Base-by-base conservation (phyloP, 768 basidiomycete species). In the Daedaleopsis nitida region DNA sequence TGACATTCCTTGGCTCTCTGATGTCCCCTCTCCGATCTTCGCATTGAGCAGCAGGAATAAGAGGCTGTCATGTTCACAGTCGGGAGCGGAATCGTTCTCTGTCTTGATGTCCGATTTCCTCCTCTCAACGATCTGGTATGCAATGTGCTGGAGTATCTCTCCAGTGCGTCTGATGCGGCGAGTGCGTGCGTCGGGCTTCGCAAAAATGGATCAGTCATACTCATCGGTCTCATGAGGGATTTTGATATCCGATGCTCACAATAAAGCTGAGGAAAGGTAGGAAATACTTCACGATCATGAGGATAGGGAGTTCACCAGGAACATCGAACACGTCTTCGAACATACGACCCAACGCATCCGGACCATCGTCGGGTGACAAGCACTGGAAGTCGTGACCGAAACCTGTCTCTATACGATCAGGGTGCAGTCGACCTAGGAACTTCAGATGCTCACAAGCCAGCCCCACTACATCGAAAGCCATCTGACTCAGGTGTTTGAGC, bases 21-120 rank as follows among this genome's bases (percentile, higher is more conserved):
- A 81, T 5, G 86, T 68, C 66, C 90, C 85, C 0, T 79, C 81
- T 1, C 84, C 80, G 75, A 86, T 81, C 66, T 90, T 91, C 6
- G 88, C 87, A 59, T 79, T 78, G 38, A 90, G 74, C 3, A 90
- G 75, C 27, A 88, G 68, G 0, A 83, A 83, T 5, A 90, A 75
- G 2, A 91, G 70, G 72, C 89, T 87, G 16, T 83, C 78, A 16
- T 76, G 76, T 1, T 63, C 64, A 9, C 75, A 52, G 14, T 70
- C 68, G 73, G 76, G 69, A 10, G 76, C 74, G 34, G 69, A 70
- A 10, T 69, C 70, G 21, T 73, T 64, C 32, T 65, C 17, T 19
- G 9, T 66, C 11, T 64, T 59, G 7, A 78, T 72, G 13, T 68
- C 69, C 2, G 70, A 70, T 63, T 76, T 77, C 69, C 70, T 75